A percentile compares a stretch with the other conserved stretches of the same genome.
phyloP scores from a whole-genome alignment of 2,329 filamentous ascomycete genomes.

The Exophiala viscosa region DNA sequence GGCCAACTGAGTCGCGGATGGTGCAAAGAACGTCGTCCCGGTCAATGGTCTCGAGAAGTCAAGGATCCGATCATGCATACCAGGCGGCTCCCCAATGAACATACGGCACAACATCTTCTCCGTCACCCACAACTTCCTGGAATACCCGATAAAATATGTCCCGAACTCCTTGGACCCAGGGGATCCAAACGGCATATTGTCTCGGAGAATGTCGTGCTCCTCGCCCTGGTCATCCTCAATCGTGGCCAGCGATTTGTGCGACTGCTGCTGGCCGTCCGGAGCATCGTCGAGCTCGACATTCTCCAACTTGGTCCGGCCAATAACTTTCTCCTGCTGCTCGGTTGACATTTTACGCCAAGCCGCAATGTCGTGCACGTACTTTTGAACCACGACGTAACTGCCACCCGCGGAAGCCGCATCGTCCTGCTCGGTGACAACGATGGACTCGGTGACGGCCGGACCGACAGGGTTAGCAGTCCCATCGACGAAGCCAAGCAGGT shows the following conservation, averaged over 20 bases:
- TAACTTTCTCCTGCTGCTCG: constrained; percentile 54
- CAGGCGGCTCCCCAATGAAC: constrained; percentile 54
- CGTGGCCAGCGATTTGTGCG: constrained; percentile 55
- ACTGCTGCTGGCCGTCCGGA: constrained; percentile 42
- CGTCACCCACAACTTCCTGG: constrained; percentile 52
- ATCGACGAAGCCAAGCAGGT: constrained; percentile 59
- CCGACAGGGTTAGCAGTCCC: constrained; percentile 58
- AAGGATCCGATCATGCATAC: constrained; percentile 54
- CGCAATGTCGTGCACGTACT: constrained; percentile 54
- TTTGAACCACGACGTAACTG: constrained; percentile 59
- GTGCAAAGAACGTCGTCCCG: constrained; percentile 54
- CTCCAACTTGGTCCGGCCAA: constrained; percentile 57
- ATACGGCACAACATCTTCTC: constrained; percentile 58
- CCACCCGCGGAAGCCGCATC: constrained; percentile 42
- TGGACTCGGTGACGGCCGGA: constrained; percentile 39
- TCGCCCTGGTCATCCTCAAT: constrained; percentile 50
- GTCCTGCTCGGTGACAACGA: constrained; percentile 45
- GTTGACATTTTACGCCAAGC: constrained; percentile 46
- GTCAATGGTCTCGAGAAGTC: constrained; percentile 54
- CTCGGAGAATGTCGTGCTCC: constrained; percentile 54
- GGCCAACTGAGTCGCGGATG: constrained; percentile 39
- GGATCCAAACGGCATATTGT: constrained; percentile 61
- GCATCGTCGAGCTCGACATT: constrained; percentile 57
- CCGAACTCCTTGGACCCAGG: constrained; percentile 52
- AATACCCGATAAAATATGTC: constrained; percentile 59